A percentile compares a stretch with the other conserved stretches of the same genome.
phyloP scores from a whole-genome alignment of 345 rosid genomes.

The Arabis hirsuta region DNA sequence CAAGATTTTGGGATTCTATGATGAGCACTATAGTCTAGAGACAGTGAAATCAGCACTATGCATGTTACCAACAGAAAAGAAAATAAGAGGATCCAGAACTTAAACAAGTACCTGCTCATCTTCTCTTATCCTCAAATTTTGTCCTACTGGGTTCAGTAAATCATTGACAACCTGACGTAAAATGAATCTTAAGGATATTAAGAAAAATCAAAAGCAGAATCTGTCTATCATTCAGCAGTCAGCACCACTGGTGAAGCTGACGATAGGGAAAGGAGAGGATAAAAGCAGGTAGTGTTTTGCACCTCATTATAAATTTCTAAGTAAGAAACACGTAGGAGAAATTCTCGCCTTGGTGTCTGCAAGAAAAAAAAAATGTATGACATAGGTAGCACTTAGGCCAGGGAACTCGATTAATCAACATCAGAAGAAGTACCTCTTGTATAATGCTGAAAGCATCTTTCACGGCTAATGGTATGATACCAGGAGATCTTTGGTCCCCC shows the following conservation, averaged over 20 bases:
- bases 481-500: conserved; percentile 99
- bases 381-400: conserved; percentile 22
- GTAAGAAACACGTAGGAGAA: conserved; percentile 96
- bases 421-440: conserved; percentile 75
- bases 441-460: conserved; percentile 96
- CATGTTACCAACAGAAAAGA: conserved; percentile 16
- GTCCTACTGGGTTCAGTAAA: conserved; percentile 94
- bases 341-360: conserved; percentile 92
- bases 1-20: conserved; percentile 16
- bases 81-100: conserved; percentile 24
- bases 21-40: conserved; percentile 17
- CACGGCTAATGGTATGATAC: conserved; percentile 92
- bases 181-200: conserved; percentile 38
- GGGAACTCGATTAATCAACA: conserved; percentile 21
- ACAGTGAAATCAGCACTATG: conserved; percentile 21
- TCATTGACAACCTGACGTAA: conserved; percentile 89
- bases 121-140: conserved; percentile 96
- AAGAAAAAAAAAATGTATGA: conserved; percentile 17
- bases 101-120: conserved; percentile 78
- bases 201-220: conserved; percentile 32
- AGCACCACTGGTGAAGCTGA: conserved; percentile 28
- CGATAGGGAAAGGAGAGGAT: conserved; percentile 10
- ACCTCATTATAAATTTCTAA: conserved; percentile 99
- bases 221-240: conserved; percentile 31
- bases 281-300: conserved; percentile 37